These are phyloP conservation scores for Fusarium sp. DNA, from an alignment of 2,329 filamentous ascomycete genomes.

Conservation along the genomic window DNA sequence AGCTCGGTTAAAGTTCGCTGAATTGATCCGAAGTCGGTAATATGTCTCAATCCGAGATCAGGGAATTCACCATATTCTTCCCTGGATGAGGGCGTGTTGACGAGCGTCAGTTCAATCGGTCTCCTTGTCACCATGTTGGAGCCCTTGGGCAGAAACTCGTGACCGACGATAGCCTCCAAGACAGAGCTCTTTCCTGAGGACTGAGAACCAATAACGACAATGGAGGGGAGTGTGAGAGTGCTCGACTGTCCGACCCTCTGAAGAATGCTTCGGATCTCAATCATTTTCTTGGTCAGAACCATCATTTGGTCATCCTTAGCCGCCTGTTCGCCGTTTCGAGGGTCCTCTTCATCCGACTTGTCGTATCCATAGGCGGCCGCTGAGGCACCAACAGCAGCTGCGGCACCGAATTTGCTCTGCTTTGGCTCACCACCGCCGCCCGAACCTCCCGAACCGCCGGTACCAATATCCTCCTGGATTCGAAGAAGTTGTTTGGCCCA, in stretches of 20 bases:
- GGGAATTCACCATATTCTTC: conserved; percentile 97
- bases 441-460: conserved; percentile 60
- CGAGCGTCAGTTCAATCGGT: conserved; percentile 93
- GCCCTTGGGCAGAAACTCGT: conserved; percentile 98
- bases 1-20: conserved; percentile 95
- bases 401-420: conserved; percentile 69
- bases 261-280: conserved; percentile 93
- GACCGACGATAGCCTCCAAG: conserved; percentile 94
- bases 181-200: conserved; percentile 99
- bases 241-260: conserved; percentile 93
- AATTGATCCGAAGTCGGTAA: conserved; percentile 91
- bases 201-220: conserved; percentile 99
- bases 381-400: conserved; percentile 75
- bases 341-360: conserved; percentile 73
- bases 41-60: conserved; percentile 86
- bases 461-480: conserved; percentile 69
- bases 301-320: conserved; percentile 99
- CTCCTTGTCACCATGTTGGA: conserved; percentile 97
- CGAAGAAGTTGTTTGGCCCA: conserved; percentile 83
- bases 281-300: conserved; percentile 99
- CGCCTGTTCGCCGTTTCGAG: conserved; percentile 70
- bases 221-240: conserved; percentile 88
- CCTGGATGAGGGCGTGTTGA: conserved; percentile 90
- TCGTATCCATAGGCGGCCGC: conserved; percentile 85
- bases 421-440: conserved; percentile 65